phyloP scores from a whole-genome alignment of 1,139 yeast genomes.

The Yamadazyma blattariae region DNA sequence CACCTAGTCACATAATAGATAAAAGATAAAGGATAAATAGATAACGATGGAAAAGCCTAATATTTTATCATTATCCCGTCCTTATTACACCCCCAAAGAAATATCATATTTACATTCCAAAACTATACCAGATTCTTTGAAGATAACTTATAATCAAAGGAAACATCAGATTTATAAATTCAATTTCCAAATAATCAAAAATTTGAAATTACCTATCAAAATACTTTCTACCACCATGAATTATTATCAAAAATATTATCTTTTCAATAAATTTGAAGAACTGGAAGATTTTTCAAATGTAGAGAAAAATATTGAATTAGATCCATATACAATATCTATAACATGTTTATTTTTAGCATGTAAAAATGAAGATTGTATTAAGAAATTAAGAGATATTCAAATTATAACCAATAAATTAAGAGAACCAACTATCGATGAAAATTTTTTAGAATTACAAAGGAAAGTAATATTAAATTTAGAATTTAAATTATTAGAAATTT shows the following conservation, averaged over 20 bases:
- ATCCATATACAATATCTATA: constrained; percentile 58
- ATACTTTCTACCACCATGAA: constrained; percentile 68
- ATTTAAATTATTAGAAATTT: constrained; percentile 68
- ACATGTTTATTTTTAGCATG: constrained; percentile 78
- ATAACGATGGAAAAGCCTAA: constrained; percentile 16
- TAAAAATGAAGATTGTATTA: constrained; percentile 87
- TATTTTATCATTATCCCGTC: constrained; percentile 55
- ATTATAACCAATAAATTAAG: constrained; percentile 38
- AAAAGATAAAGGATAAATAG: no score
- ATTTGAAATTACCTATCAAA: constrained; percentile 62
- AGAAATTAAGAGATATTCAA: constrained; percentile 66
- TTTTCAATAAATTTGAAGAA: constrained; percentile 56
- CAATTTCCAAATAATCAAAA: constrained; percentile 49
- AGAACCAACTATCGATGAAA: constrained; percentile 24
- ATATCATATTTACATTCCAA: constrained; percentile 49
- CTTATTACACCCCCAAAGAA: constrained; percentile 59
- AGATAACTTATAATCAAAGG: constrained; percentile 46
- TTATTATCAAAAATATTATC: constrained; percentile 67
- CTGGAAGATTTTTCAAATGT: constrained; percentile 18
- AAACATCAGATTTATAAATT: constrained; percentile 55
- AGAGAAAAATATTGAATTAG: constrained; percentile 28
- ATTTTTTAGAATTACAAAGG: constrained; percentile 46
- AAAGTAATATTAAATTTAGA: constrained; percentile 57
- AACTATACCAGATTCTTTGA: constrained; percentile 50
- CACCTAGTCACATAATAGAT: no score